Base-by-base conservation (phyloP, 2,329 filamentous ascomycete genomes). In the Madurella mycetomatis region DNA sequence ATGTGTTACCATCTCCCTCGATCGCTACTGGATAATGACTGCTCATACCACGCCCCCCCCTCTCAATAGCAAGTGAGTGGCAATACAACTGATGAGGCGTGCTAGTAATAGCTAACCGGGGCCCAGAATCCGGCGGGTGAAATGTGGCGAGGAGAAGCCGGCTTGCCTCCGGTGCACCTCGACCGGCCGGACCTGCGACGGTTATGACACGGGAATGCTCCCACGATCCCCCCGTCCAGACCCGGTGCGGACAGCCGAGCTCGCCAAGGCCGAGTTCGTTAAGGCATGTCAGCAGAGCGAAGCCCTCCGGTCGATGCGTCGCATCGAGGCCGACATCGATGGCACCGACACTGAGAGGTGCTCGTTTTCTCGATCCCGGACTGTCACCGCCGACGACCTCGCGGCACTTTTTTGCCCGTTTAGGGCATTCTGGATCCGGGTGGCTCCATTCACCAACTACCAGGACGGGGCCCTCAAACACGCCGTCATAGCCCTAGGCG, bases 311-410 rank as follows among this genome's bases (percentile, higher is more conserved):
- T 62, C 56, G 7, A 65, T 71, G 41, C 64, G 69, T 2, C 69
- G 69, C 9, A 60, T 72, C 25, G 64, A 67, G 5, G 66, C 70
- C 39, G 69, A 69, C 56, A 69, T 73, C 48, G 60, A 68, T 47
- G 70, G 70, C 39, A 68, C 66, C 40, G 61, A 67, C 18, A 59
- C 60, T 17, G 70, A 72, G 59, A 67, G 67, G 15, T 55, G 64
- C 30, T 68, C 69, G 57, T 71, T 73, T 59, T 67, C 70, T 55
- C 65, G 64, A 15, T 71, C 72, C 60, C 64, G 69, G 2, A 59
- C 60, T 16, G 60, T 65, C 13, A 67, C 68, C 1, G 62, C 66
- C 30, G 65, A 61, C 16, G 65, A 67, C 4, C 57, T 68, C 4
- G 63, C 64, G 16, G 61, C 66, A 40, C 52, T 59, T n/a, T 18